phyloP scores from a whole-genome alignment of 2,329 filamentous ascomycete species.

The Rhynchosporium secalis region DNA sequence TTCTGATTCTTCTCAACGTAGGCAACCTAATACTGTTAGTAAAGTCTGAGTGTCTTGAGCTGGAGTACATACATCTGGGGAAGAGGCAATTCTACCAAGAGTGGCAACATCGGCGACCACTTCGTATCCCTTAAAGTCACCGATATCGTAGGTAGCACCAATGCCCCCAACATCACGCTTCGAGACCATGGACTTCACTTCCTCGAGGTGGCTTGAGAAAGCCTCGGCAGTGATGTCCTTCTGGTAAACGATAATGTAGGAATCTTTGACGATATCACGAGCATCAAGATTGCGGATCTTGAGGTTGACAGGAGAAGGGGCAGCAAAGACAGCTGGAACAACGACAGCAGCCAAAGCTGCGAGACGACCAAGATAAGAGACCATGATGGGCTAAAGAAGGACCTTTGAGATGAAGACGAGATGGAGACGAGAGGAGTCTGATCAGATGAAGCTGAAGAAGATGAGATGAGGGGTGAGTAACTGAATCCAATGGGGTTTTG shows the following conservation, averaged over 20 bases:
- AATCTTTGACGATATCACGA: constrained; percentile 41
- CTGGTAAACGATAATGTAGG: constrained; percentile 68
- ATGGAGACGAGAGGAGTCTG: constrained; percentile 12
- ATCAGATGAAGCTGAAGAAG: constrained; percentile 11
- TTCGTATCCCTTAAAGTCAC: constrained; percentile 35
- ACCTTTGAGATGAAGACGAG: constrained; percentile 13
- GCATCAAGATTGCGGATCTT: constrained; percentile 49
- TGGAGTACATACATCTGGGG: constrained; percentile 32
- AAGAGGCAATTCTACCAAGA: constrained; percentile 35
- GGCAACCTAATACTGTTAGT: constrained; percentile 28
- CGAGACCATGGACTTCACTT: constrained; percentile 50
- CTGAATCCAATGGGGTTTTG: neutral
- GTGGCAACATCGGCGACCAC: constrained; percentile 32
- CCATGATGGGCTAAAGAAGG: constrained; percentile 27
- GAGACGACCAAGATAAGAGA: constrained; percentile 33
- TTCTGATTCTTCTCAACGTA: constrained; percentile 37
- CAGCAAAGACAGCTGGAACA: constrained; percentile 32
- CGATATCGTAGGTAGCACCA: constrained; percentile 34
- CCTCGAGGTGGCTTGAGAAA: constrained; percentile 52
- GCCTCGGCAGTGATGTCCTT: constrained; percentile 49
- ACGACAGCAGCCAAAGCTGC: constrained; percentile 36
- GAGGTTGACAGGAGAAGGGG: constrained; percentile 30
- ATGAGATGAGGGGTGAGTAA: constrained; percentile 18
- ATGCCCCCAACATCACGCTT: constrained; percentile 54
- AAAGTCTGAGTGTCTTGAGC: neutral